phyloP scores from a whole-genome alignment of 2,329 filamentous ascomycete species.

The Penicillium sp. region DNA sequence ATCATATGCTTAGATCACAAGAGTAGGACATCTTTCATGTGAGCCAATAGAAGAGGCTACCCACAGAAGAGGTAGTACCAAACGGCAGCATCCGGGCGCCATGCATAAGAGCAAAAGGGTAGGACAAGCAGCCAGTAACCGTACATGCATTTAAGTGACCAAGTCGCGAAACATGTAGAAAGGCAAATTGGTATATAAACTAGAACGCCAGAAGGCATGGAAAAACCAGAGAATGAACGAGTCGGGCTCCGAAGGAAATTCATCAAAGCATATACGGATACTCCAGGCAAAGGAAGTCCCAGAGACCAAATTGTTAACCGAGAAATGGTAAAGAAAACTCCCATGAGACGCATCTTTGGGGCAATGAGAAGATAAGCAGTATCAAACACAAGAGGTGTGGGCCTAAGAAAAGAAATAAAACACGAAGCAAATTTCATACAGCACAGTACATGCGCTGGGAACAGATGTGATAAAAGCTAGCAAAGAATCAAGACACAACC shows the following conservation, averaged over 20 bases:
- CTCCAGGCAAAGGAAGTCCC: conserved; percentile 7
- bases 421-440: conserved; percentile 17
- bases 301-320: conserved; percentile 15
- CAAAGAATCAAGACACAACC: conserved; percentile 15
- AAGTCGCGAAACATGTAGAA: conserved; percentile 6
- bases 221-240: conserved; percentile 10
- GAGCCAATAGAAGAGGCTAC: conserved; percentile 5
- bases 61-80: conserved; percentile 8
- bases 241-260: conserved; percentile 15
- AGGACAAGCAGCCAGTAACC: conserved; percentile 4
- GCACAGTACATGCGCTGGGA: conserved; percentile 18
- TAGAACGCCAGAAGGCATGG: conserved; percentile 20
- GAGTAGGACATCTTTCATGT: conserved; percentile 5
- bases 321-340: conserved; percentile 9
- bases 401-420: conserved; percentile 15
- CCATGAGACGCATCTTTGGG: conserved; percentile 12
- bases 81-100: conserved; percentile 5
- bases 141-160: conserved; percentile 7
- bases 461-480: conserved; percentile 17
- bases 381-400: conserved; percentile 18
- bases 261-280: conserved; percentile 24
- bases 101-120: conserved; percentile 10
- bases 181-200: conserved; percentile 28
- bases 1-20: no score
- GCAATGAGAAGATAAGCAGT: conserved; percentile 15